These are phyloP conservation scores for Apiotrichum akiyoshidainum DNA, from an alignment of 1,284 basidiomycete genomes.

Conservation along the genomic window DNA sequence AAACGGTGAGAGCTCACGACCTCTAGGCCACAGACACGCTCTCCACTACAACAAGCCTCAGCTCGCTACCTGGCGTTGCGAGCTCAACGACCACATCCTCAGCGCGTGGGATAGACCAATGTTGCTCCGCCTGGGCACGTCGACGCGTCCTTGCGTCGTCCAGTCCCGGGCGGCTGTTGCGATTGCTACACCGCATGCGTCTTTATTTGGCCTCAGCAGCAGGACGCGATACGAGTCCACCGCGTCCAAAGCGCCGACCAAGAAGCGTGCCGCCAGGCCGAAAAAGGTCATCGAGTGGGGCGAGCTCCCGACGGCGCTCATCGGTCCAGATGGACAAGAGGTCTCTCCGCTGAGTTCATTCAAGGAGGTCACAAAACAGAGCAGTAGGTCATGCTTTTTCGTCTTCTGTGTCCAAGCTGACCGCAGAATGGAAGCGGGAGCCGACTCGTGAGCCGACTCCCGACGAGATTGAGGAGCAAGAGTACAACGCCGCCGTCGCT, in stretches of 20 bases:
- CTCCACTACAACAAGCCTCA: too few species aligned
- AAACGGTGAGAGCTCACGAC: too few species aligned
- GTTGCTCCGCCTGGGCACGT: slow-evolving; percentile 13
- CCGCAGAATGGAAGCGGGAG: neutral
- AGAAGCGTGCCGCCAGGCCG: neutral
- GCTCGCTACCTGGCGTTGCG: too few species aligned
- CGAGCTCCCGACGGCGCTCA: slow-evolving; percentile 16
- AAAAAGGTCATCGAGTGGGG: slow-evolving; percentile 7
- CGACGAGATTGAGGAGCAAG: slow-evolving; percentile 14
- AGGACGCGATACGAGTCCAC: too few species aligned
- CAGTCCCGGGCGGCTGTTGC: slow-evolving; percentile 4
- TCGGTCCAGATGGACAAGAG: slow-evolving; percentile 12
- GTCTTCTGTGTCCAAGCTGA: neutral
- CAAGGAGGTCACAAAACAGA: neutral
- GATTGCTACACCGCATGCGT: too few species aligned
- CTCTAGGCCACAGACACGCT: too few species aligned
- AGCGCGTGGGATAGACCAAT: neutral
- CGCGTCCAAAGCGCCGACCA: neutral
- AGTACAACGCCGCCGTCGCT: slow-evolving; percentile 24
- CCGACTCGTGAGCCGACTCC: slow-evolving; percentile 8
- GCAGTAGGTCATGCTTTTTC: too few species aligned
- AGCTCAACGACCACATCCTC: too few species aligned
- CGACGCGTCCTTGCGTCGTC: neutral
- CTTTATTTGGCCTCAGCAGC: too few species aligned
- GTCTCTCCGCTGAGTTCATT: slow-evolving; percentile 13